phyloP scores from a whole-genome alignment of 2,329 filamentous ascomycete genomes.

The Microsporum audouinii region DNA sequence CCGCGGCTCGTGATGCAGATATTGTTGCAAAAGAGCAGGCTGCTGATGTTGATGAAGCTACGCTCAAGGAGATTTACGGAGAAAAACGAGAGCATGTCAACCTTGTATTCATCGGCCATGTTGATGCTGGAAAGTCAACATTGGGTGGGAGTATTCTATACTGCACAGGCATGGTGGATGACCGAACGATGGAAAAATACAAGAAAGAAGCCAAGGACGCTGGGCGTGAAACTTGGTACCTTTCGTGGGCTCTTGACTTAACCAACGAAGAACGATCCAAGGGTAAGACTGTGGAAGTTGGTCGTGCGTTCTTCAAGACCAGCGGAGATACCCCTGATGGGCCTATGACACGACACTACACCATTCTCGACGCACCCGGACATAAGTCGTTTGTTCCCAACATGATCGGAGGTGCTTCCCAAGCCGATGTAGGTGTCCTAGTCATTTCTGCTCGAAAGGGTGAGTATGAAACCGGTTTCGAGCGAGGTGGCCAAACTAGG shows the following conservation, averaged over 20 bases:
- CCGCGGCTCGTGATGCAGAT: conserved; percentile 59
- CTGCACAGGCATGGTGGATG: conserved; percentile 96
- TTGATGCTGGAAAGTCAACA: conserved; percentile 96
- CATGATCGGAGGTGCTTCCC: conserved; percentile 94
- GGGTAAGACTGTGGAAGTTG: conserved; percentile 97
- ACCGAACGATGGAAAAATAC: conserved; percentile 96
- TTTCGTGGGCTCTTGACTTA: conserved; percentile 95
- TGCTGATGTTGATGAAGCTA: conserved; percentile 69
- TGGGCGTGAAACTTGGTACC: conserved; percentile 95
- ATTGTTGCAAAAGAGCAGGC: conserved; percentile 73
- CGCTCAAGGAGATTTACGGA: conserved; percentile 84
- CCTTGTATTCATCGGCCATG: conserved; percentile 95
- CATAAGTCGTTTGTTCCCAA: conserved; percentile 97
- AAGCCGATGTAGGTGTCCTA: conserved; percentile 86
- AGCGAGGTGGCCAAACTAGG: conserved; percentile 88
- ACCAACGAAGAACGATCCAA: conserved; percentile 93
- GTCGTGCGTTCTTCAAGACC: conserved; percentile 90
- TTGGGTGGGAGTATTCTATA: conserved; percentile 89
- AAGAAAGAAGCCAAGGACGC: conserved; percentile 92
- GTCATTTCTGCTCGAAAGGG: conserved; percentile 96
- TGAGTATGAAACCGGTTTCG: conserved; percentile 97
- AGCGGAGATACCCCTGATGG: conserved; percentile 26
- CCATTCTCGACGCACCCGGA: conserved; percentile 88
- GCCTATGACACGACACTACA: conserved; percentile 79
- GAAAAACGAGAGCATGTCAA: conserved; percentile 73